phyloP scores from a whole-genome alignment of 192 early-diverging fungal genomes.

The Linnemannia zychae region DNA sequence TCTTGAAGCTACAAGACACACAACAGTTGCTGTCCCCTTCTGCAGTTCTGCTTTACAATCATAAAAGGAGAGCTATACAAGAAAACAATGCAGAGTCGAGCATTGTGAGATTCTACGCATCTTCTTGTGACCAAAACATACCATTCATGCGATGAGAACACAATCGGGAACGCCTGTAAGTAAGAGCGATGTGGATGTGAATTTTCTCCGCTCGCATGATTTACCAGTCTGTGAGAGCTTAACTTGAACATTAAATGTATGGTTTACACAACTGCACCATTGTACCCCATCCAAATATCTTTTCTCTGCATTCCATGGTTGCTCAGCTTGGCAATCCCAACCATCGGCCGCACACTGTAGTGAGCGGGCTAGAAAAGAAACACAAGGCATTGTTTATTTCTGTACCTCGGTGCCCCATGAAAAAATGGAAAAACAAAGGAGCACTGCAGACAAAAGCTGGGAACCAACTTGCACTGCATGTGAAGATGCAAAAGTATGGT shows the following conservation, averaged over 20 bases:
- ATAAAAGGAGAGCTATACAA: too few relatives aligned
- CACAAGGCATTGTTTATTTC: not conserved
- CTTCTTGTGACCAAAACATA: not conserved
- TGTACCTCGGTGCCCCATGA: not conserved
- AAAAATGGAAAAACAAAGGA: not conserved
- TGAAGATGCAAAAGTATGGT: not conserved
- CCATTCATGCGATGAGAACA: not conserved
- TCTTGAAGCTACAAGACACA: not conserved
- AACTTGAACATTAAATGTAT: not conserved
- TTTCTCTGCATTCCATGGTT: not conserved
- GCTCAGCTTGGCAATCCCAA: slow-evolving; percentile 5
- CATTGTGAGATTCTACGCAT: too few relatives aligned
- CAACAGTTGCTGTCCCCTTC: not conserved
- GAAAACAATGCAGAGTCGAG: too few relatives aligned
- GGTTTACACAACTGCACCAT: not conserved
- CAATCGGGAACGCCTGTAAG: not conserved
- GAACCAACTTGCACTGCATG: not conserved
- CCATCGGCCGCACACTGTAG: not conserved
- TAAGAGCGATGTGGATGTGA: not conserved
- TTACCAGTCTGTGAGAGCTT: not conserved
- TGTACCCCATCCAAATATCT: not conserved
- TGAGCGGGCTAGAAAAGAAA: not conserved
- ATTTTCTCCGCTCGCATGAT: not conserved
- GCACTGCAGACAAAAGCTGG: not conserved
- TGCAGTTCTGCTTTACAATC: too few relatives aligned